Evolutionary conservation across 2,329 filamentous ascomycete genomes (phyloP).

Genomic region (Alternaria gansuensis): DNA sequence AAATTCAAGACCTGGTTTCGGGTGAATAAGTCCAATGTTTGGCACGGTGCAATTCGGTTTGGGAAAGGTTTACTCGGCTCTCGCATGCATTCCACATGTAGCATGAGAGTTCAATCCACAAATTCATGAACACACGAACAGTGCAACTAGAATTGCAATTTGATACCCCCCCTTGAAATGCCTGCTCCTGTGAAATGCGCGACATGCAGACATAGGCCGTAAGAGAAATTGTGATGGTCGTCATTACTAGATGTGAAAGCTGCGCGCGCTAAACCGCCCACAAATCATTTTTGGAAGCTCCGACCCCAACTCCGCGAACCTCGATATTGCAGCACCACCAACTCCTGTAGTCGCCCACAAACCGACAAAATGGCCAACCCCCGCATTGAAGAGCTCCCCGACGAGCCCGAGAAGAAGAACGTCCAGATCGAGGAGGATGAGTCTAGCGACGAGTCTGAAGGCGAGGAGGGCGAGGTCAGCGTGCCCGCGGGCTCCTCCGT

Average conservation of each 20-base stretch:
- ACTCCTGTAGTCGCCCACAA: conserved; percentile 36
- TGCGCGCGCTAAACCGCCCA: conserved; percentile 44
- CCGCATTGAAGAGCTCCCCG: conserved; percentile 95
- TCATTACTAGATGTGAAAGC: conserved; percentile 19
- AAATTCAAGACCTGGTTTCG: conserved; percentile 52
- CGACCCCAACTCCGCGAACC: conserved; percentile 28
- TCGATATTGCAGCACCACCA: conserved; percentile 27
- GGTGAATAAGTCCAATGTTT: conserved; percentile 51
- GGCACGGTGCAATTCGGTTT: conserved; percentile 54
- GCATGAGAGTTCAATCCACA: conserved; percentile 52
- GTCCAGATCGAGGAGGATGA: conserved; percentile 77
- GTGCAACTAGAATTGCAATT: conserved; percentile 47
- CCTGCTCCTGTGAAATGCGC: conserved; percentile 8
- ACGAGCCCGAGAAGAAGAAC: conserved; percentile 82
- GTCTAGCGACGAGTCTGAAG: conserved; percentile 77
- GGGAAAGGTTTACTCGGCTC: conserved; percentile 52
- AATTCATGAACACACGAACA: conserved; percentile 50
- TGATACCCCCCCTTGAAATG: conserved; percentile 44
- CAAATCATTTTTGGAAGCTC: conserved; percentile 33
- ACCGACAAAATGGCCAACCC: conserved; percentile 87
- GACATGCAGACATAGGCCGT: background rate
- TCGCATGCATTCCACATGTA: conserved; percentile 52
- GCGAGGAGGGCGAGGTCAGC: conserved; percentile 73
- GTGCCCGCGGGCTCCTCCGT: conserved; percentile 86
- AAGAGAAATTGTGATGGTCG: conserved; percentile 13